phyloP scores from a whole-genome alignment of 345 rosid species.

The Hirschfeldia incana region DNA sequence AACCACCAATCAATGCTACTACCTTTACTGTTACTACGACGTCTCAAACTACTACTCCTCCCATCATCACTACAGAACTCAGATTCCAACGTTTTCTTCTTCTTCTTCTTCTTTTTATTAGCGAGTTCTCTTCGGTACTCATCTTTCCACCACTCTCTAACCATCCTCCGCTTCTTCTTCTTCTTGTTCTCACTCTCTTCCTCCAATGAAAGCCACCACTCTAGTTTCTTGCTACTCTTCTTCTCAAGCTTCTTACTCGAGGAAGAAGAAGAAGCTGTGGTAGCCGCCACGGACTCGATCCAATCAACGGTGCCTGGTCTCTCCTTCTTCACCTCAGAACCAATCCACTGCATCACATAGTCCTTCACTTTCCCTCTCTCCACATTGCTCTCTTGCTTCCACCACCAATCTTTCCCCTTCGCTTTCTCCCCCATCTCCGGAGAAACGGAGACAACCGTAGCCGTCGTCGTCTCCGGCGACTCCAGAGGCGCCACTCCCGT shows the following conservation, averaged over 20 bases:
- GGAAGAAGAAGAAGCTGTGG: conserved; percentile 23
- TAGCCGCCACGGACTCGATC: conserved; percentile 42
- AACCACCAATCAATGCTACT: conserved; percentile 88
- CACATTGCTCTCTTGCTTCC: conserved; percentile 58
- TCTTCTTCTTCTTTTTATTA: conserved; percentile 59
- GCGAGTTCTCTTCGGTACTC: conserved; percentile 84
- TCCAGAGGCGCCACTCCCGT: conserved; percentile 1
- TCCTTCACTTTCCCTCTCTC: conserved; percentile 69
- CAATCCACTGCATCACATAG: conserved; percentile 96
- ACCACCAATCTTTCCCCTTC: conserved; percentile 60
- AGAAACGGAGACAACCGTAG: conserved; percentile 32
- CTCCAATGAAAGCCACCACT: conserved; percentile 91
- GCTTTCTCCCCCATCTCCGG: conserved; percentile 42
- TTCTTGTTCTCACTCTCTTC: conserved; percentile 60
- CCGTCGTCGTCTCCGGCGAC: conserved; percentile 20
- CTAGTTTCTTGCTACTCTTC: conserved; percentile 55
- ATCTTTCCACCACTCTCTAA: conserved; percentile 99
- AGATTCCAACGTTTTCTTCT: conserved; percentile 44
- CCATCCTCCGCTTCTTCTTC: conserved; percentile 62
- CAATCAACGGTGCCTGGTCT: conserved; percentile 65
- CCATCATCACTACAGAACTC: conserved; percentile 41
- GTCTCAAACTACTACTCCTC: conserved; percentile 50
- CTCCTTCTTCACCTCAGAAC: conserved; percentile 77
- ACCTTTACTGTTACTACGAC: conserved; percentile 50
- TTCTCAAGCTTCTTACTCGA: conserved; percentile 44